Base-by-base conservation (phyloP, 208 protist genomes). In the Leishmania turanica region DNA sequence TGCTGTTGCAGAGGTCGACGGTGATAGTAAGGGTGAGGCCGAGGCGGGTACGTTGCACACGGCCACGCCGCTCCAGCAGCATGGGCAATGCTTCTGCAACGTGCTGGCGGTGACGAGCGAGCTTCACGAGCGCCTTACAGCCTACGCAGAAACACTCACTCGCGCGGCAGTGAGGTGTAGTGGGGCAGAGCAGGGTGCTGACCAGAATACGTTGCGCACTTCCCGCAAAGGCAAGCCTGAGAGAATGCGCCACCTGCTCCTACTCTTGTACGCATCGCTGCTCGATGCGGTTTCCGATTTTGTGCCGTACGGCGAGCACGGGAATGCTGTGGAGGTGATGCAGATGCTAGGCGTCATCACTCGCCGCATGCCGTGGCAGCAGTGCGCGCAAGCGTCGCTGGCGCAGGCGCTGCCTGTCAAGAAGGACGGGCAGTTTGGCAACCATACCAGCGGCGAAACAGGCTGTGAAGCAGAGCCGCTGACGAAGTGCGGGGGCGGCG, bases 331-430 rank as follows among this genome's bases (percentile, higher is more conserved):
- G 24, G 82, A 81, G 60, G 82, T 82, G 64, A 42, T 79, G 21
- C 82, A 85, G 31, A 42, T 79, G 40, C 34, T 77, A 51, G 75
- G 72, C 54, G 34, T 81, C 51, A 45, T 81, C n/a, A 85, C 82
- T 6, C 74, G 82, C 42, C 53, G 82, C 45, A 85, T 85, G 77
- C 82, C 40, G 3, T 76, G 45, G 72, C 51, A 56, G 51, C 51
- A 40, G 72, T 62, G 9, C 19, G 40, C n/a, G 27, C 42, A 51
- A 51, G 45, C 54, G 40, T 31, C 42, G 3, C 45, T 47, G 42
- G 21, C 6, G 45, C 69, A 9, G 34, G 69, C 24, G 27, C 17
- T 73, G 21, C 69, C 45, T 45, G 11, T 37, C 45, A 45, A 53
- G 19, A 53, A 73, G 21, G 45, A 73, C 31, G 27, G 45, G 3